Base-by-base conservation (phyloP, 192 early-diverging fungal genomes). In the Coemansia sp. region DNA sequence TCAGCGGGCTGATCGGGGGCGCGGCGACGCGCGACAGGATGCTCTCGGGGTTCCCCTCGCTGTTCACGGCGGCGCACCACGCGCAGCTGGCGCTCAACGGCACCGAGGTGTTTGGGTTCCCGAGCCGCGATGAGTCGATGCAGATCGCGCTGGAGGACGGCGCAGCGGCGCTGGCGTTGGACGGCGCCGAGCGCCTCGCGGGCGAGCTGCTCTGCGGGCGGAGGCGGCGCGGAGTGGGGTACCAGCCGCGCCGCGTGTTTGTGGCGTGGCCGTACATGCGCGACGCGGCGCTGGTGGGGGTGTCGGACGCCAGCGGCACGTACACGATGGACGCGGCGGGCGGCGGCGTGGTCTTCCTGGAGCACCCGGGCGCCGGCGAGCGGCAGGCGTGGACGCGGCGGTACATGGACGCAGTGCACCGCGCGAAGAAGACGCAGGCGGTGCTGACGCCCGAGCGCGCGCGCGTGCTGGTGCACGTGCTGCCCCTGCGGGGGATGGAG, bases 1-100 rank as follows among this genome's bases (percentile, higher is more conserved):
- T 73, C 32, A 87, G 87, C 42, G 87, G 88, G 0, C 82, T 96
- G 60, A 83, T 87, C 51, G 38, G 73, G 15, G 93, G 89, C n/a
- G 86, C 88, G 1, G 71, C 73, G 25, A 71, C 87, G 15, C 93
- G 94, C 4, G 83, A 76, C 11, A 69, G 76, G 57, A 67, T 88
- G 19, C 79, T 89, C 17, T 81, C 95, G 15, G 97, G 97, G 25
- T 99, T 99, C 72, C 97, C 97, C 15, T 87, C 93, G 7, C 73
- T 99, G 64, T 74, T 94, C 56, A 94, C 95, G 0, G 74, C 93
- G n/a, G 82, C 87, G 31, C 86, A 93, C 71, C 86, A 85, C 1
- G 87, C 86, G 11, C 77, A 73, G 35, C 73, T 98, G 22, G 89
- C 84, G 8, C 91, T 85, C 67, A 93, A 95, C 68, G 86, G 88